These are phyloP conservation scores for Colletotrichum tropicale DNA, from an alignment of 2,329 filamentous ascomycete species.

Conservation along the genomic window DNA sequence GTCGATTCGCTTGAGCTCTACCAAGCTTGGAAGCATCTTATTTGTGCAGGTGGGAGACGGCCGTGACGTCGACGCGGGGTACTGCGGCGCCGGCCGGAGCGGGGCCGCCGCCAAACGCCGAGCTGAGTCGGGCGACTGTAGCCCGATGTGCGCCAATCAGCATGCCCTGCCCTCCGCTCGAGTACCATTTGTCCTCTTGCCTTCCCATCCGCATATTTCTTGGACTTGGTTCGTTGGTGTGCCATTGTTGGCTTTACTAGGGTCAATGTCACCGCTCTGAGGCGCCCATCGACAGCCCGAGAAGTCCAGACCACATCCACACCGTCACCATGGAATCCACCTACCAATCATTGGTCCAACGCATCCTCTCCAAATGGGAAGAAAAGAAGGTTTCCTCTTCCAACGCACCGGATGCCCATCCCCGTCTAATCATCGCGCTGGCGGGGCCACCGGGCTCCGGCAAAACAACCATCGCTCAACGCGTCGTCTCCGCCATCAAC, in stretches of 20 bases:
- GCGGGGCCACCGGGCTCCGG: constrained; percentile 36
- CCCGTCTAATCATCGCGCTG: constrained; percentile 31
- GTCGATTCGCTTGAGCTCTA: neutral
- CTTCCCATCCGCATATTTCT: neutral
- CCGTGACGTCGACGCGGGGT: constrained; percentile 12
- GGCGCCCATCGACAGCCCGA: neutral
- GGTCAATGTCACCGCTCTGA: neutral
- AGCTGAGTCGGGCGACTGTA: neutral
- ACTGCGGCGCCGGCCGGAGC: constrained; percentile 3
- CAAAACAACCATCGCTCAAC: constrained; percentile 29
- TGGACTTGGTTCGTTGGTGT: neutral
- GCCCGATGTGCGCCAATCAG: neutral
- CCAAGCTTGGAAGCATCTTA: neutral
- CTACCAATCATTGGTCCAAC: constrained; percentile 26
- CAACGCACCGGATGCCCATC: neutral
- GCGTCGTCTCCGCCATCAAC: constrained; percentile 21
- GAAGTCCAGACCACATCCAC: neutral
- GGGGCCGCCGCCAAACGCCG: constrained; percentile 12
- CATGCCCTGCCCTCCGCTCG: neutral
- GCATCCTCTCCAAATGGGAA: constrained; percentile 24
- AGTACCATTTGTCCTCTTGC: no score
- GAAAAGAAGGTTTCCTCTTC: constrained; percentile 3
- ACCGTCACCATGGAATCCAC: constrained; percentile 26
- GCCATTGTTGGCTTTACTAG: neutral
- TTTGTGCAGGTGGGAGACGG: neutral